Evolutionary conservation across 176 grass and related monocot genomes (phyloP).

Genomic region (Dendrocalamus sinicus): DNA sequence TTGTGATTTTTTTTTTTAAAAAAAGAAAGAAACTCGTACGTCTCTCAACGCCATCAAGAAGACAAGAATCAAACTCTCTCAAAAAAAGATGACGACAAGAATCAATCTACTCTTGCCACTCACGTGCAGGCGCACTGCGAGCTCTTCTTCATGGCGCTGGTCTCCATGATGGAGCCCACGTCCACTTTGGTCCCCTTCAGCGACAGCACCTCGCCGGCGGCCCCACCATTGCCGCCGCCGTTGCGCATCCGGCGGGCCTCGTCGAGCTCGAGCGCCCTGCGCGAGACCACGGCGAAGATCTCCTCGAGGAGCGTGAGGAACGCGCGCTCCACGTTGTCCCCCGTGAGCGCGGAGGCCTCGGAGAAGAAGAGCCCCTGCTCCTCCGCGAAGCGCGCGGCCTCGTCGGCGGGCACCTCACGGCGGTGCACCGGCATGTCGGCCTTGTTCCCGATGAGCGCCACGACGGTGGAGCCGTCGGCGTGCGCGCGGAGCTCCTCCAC

Average conservation of each 20-base stretch:
- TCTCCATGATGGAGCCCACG: slow-evolving; percentile 65
- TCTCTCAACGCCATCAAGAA: background rate
- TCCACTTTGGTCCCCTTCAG: slow-evolving; percentile 63
- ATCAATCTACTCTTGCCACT: background rate
- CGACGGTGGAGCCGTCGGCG: slow-evolving; percentile 65
- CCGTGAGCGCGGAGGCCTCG: slow-evolving; percentile 69
- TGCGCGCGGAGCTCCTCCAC: slow-evolving; percentile 75
- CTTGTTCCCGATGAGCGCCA: slow-evolving; percentile 78
- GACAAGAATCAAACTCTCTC: background rate
- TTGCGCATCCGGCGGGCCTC: slow-evolving; percentile 47
- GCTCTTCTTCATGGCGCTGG: slow-evolving; percentile 71
- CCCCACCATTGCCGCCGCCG: background rate
- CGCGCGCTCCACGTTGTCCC: slow-evolving; percentile 69
- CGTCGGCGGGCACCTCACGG: slow-evolving; percentile 56
- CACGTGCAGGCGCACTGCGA: slow-evolving; percentile 62
- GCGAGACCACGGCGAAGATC: slow-evolving; percentile 71
- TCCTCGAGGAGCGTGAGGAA: slow-evolving; percentile 75
- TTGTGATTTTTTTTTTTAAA: background rate
- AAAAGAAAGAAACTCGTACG: background rate
- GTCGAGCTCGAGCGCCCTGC: slow-evolving; percentile 61
- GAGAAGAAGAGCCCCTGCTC: slow-evolving; percentile 78
- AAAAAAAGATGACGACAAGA: background rate
- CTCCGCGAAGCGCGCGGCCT: slow-evolving; percentile 63
- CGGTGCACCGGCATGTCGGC: slow-evolving; percentile 54
- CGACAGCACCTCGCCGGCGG: slow-evolving; percentile 32